These are phyloP conservation scores for Asparagopsis taxiformis DNA, from an alignment of 31 red algal genomes.

Conservation along the genomic window DNA sequence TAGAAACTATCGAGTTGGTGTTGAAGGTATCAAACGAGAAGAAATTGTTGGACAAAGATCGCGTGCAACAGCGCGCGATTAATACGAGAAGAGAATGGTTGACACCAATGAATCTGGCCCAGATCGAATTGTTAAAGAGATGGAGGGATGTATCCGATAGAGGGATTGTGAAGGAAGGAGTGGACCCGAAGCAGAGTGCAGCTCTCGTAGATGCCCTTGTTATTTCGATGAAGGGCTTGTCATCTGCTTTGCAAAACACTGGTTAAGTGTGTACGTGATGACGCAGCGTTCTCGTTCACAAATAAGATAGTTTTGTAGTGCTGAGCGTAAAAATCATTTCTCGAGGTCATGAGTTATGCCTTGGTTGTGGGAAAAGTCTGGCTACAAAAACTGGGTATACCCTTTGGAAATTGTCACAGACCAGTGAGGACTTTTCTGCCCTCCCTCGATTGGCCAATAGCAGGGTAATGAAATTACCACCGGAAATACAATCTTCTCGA, in stretches of 20 bases:
- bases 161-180: slow-evolving; percentile 31
- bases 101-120: slow-evolving; percentile 88
- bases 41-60: slow-evolving; percentile 88
- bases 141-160: slow-evolving; percentile 43
- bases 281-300: no score
- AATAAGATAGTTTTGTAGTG: no score
- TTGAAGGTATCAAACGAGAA: slow-evolving; percentile 69
- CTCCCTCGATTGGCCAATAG: no score
- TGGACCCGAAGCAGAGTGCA: slow-evolving; percentile 18
- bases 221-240: slow-evolving; percentile 92
- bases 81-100: slow-evolving; percentile 77
- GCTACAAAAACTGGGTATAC: no score
- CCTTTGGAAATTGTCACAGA: no score
- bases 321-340: no score
- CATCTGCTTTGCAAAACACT: slow-evolving; percentile 90
- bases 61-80: slow-evolving; percentile 76
- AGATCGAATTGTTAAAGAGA: slow-evolving; percentile 79
- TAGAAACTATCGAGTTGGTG: slow-evolving; percentile 73
- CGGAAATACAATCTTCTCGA: no score
- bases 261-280: slow-evolving; percentile 64
- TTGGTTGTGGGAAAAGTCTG: no score
- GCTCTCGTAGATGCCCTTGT: slow-evolving; percentile 75
- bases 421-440: no score
- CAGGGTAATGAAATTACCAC: no score
- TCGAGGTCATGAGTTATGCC: no score